Conservation (phyloP, 352 stramenopile species). For the Globisporangium irregulare region DNA sequence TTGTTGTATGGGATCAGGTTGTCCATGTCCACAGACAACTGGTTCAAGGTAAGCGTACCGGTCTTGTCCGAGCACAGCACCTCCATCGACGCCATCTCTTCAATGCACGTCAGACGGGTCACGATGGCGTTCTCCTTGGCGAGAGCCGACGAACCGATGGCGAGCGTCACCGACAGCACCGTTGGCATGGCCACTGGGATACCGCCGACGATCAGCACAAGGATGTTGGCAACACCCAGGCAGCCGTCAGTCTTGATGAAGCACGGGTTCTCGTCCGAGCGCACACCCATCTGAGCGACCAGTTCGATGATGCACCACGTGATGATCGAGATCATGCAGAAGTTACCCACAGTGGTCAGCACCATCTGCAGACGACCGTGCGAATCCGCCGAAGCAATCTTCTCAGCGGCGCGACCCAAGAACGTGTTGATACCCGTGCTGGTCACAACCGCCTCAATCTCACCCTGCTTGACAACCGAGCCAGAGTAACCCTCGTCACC, state of each 20-base stretch:
- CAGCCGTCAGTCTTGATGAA: constrained; percentile 78
- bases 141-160: constrained; percentile 88
- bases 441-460: constrained; percentile 90
- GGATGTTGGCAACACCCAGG: constrained; percentile 64
- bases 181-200: constrained; percentile 95
- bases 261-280: constrained; percentile 73
- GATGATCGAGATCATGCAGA: constrained; percentile 87
- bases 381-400: constrained; percentile 74
- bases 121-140: constrained; percentile 92
- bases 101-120: constrained; percentile 89
- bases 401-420: constrained; percentile 83
- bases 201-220: constrained; percentile 89
- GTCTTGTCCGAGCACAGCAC: constrained; percentile 96
- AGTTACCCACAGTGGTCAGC: constrained; percentile 91
- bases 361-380: constrained; percentile 89
- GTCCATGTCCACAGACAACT: constrained; percentile 92
- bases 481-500: constrained; percentile 79
- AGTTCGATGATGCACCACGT: constrained; percentile 86
- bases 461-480: constrained; percentile 85
- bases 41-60: constrained; percentile 93
- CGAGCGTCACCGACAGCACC: constrained; percentile 90
- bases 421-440: constrained; percentile 89
- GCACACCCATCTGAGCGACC: constrained; percentile 75
- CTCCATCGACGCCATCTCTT: constrained; percentile 91
- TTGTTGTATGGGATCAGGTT: constrained; percentile 78